Evolutionary conservation across 495 filamentous ascomycete species (phyloP).

Genomic region (Talaromyces wortmannii): DNA sequence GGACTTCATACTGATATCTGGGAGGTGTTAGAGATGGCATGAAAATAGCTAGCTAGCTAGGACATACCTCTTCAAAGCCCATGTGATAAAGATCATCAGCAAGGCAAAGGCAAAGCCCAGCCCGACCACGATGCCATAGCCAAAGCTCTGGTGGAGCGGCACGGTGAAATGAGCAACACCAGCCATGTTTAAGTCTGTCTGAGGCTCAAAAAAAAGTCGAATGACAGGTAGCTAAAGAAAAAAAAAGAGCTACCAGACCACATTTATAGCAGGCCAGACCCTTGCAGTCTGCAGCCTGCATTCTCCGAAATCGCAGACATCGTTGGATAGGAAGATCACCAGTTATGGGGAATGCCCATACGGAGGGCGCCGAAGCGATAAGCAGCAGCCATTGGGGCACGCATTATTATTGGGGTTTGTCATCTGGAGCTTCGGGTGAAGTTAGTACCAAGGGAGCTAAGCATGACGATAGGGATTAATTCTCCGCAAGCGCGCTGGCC

Average conservation of each 20-base stretch:
- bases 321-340: neutral
- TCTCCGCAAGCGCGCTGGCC: too few relatives aligned
- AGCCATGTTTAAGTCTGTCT: neutral
- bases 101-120: slow-evolving; percentile 71
- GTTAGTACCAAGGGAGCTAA: too few relatives aligned
- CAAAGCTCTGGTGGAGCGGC: slow-evolving; percentile 62
- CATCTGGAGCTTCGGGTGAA: too few relatives aligned
- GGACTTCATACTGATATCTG: slow-evolving; percentile 86
- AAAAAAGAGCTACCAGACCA: neutral
- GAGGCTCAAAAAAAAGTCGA: too few relatives aligned
- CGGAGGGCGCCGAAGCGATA: too few relatives aligned
- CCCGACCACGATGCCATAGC: slow-evolving; percentile 80
- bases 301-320: slow-evolving; percentile 23
- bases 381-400: too few relatives aligned
- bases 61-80: slow-evolving; percentile 58
- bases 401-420: too few relatives aligned
- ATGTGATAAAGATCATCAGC: slow-evolving; percentile 76
- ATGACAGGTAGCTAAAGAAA: neutral
- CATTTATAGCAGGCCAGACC: neutral
- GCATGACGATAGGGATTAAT: too few relatives aligned
- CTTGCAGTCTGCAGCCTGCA: neutral
- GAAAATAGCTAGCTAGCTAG: neutral
- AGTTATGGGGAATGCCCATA: too few relatives aligned
- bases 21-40: neutral
- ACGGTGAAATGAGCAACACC: slow-evolving; percentile 25